Evolutionary conservation across 495 filamentous ascomycete genomes (phyloP).

Genomic region (Tetracladium marchalianum): DNA sequence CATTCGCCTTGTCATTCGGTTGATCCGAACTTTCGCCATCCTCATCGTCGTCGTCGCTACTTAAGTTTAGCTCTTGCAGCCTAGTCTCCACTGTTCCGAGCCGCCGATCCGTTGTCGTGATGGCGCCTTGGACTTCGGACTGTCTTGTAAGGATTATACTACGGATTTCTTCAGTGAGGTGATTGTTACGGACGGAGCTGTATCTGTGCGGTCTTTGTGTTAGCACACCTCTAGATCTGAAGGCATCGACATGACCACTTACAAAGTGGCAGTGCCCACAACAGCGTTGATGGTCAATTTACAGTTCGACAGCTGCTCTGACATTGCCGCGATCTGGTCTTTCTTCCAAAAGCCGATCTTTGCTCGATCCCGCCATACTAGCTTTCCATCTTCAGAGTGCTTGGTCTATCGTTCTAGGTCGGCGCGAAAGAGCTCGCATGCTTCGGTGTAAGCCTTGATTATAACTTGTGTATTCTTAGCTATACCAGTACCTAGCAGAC

Average conservation of each 20-base stretch:
- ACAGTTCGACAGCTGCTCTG: constrained; percentile 26
- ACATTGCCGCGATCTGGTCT: constrained; percentile 24
- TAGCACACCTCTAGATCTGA: too few species aligned
- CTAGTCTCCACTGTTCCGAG: constrained; percentile 20
- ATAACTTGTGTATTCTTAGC: constrained; percentile 21
- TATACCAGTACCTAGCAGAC: constrained; percentile 24
- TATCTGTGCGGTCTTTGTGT: too few species aligned
- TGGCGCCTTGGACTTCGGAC: constrained; percentile 20
- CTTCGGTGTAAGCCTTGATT: constrained; percentile 20
- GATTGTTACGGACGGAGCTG: constrained; percentile 23
- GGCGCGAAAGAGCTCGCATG: constrained; percentile 26
- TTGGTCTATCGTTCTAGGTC: constrained; percentile 28
- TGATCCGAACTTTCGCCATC: constrained; percentile 2
- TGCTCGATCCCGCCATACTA: constrained; percentile 25
- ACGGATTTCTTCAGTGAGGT: constrained; percentile 22
- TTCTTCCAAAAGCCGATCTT: constrained; percentile 28
- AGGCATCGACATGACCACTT: too few species aligned
- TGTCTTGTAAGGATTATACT: constrained; percentile 21
- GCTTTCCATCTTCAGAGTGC: constrained; percentile 26
- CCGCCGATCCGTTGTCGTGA: constrained; percentile 22
- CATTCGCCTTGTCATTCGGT: constrained; percentile 21
- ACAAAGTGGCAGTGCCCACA: constrained; percentile 28
- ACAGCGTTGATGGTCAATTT: constrained; percentile 24
- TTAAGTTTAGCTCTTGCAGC: constrained; percentile 22
- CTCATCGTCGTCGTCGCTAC: constrained; percentile 16